A percentile compares a stretch with the other conserved stretches of the same genome.
Conservation (phyloP, 2,329 filamentous ascomycete genomes). For the Gliomastix tumulicola region DNA sequence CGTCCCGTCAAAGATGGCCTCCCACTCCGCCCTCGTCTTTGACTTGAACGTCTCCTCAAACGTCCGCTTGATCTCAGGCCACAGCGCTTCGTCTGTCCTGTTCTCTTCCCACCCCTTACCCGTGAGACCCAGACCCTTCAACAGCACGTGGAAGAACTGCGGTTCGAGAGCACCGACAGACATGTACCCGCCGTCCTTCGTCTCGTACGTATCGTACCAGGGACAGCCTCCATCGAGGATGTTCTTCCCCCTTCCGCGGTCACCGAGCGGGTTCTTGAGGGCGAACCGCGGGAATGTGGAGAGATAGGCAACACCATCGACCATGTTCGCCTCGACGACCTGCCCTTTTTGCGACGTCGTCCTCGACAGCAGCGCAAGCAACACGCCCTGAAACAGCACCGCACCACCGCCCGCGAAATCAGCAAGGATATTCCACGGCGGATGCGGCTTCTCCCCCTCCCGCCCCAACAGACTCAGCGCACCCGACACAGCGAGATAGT, state of each 20-base stretch:
- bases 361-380: conserved; percentile 70
- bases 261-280: conserved; percentile 56
- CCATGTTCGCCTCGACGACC: conserved; percentile 95
- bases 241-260: conserved; percentile 63
- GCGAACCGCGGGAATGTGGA: conserved; percentile 69
- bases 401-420: conserved; percentile 91
- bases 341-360: conserved; percentile 64
- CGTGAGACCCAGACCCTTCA: conserved; percentile 59
- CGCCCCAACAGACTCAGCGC: conserved; percentile 71
- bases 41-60: conserved; percentile 60
- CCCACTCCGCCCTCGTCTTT: conserved; percentile 75
- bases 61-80: conserved; percentile 57
- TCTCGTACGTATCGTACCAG: conserved; percentile 86
- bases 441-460: conserved; percentile 60
- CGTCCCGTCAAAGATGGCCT: conserved; percentile 76
- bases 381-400: conserved; percentile 71
- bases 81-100: conserved; percentile 54
- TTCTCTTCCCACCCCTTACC: conserved; percentile 41
- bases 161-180: conserved; percentile 88
- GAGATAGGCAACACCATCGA: conserved; percentile 78
- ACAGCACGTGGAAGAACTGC: conserved; percentile 67
- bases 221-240: conserved; percentile 78
- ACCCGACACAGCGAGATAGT: conserved; percentile 87
- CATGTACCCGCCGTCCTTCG: conserved; percentile 70
- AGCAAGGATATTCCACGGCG: conserved; percentile 77